Base-by-base conservation (phyloP, 2,329 filamentous ascomycete genomes). In the Cladosporium sp. region DNA sequence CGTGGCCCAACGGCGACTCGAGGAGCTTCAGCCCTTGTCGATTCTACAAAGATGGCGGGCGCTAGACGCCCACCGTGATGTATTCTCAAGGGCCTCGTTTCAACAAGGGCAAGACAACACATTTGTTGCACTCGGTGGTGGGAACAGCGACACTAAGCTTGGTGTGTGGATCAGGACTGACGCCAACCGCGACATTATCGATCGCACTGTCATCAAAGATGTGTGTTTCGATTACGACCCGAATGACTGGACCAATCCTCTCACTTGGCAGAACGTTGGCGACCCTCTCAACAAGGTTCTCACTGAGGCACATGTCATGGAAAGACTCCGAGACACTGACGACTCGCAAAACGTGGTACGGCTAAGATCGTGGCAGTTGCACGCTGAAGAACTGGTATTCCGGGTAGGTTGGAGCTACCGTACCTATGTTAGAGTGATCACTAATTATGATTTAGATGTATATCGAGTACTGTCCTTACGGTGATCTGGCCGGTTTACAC, bases 161-260 rank as follows among this genome's bases (percentile, higher is more conserved):
- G 52, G 60, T n/a, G 2, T 64, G 15, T 64, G 38, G 34, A 32
- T 55, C 32, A 4, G 44, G 49, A 55, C 21, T 51, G 49, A 64
- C 18, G 34, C 26, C 15, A 24, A 41, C n/a, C n/a, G 51, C n/a
- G 55, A 21, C 10, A 57, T 64, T 8, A 12, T 21, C 10, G 52
- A 55, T 14, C 49, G 60, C 8, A 14, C n/a, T 12, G 60, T 55
- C 12, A 34, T 47, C 32, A 64, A 64, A 44, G 60, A 64, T 34
- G 38, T 32, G 10, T 64, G 49, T 12, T 52, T 38, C 8, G 59
- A 62, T 51, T 3, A 36, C 4, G 21, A 18, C 18, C 28, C 30
- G 6, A 7, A 4, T 2, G 44, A 12, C 18, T 62, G 59, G 59
- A 11, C 12, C 21, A 28, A 38, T 21, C 8, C 11, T 15, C 5